These are phyloP conservation scores for Medicago arabica DNA, from an alignment of 306 rosid genomes.

Conservation along the genomic window DNA sequence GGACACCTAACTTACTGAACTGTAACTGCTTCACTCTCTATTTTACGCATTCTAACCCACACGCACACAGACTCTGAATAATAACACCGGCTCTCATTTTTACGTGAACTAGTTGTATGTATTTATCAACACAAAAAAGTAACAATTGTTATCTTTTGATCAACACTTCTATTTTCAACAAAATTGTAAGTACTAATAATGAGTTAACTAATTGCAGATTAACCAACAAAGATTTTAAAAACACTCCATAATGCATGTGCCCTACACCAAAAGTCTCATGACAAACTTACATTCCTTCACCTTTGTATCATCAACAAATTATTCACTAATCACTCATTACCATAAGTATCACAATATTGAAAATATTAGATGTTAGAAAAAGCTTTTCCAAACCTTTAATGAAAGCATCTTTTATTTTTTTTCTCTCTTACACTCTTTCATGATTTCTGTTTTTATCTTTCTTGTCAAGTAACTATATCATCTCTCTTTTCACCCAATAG, in stretches of 20 bases:
- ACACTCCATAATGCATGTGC: constrained; percentile 13
- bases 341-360: not conserved
- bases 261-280: constrained; percentile 4
- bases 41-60: not conserved
- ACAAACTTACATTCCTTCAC: constrained; percentile 19
- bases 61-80: not conserved
- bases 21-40: constrained; percentile 1
- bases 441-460: constrained; percentile 3
- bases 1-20: constrained; percentile 9
- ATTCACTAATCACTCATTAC: constrained; percentile 13
- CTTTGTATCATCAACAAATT: constrained; percentile 7
- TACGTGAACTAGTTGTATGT: constrained; percentile 17
- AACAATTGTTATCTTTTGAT: not conserved
- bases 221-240: constrained; percentile 26
- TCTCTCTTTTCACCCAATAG: not conserved
- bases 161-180: constrained; percentile 25
- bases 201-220: constrained; percentile 5
- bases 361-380: not conserved
- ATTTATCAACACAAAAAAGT: constrained; percentile 6
- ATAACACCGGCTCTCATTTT: constrained; percentile 10
- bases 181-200: constrained; percentile 1
- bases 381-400: not conserved
- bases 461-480: not conserved
- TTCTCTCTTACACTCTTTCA: not conserved
- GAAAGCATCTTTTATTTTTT: not conserved